Evolutionary conservation across 495 filamentous ascomycete species (phyloP).

Genomic region (Podospora anserina): DNA sequence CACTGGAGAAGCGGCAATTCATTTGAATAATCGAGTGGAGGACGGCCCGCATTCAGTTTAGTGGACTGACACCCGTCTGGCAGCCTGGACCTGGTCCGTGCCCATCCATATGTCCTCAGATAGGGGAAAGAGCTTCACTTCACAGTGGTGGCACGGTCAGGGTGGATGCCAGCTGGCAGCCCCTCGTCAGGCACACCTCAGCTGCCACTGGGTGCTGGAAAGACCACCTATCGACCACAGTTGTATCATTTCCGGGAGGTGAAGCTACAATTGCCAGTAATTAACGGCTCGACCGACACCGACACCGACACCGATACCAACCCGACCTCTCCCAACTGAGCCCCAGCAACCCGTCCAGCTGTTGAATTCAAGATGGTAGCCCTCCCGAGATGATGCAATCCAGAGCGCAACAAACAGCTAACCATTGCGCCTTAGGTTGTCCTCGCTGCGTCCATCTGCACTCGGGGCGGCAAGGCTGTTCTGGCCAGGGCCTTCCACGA

Average conservation of each 20-base stretch:
- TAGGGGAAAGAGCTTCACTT: not conserved
- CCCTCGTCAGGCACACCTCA: slow-evolving; percentile 18
- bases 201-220: slow-evolving; percentile 14
- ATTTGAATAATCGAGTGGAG: not conserved
- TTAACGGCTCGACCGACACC: not conserved
- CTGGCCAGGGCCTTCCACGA: slow-evolving; percentile 95
- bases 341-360: not conserved
- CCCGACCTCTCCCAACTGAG: slow-evolving; percentile 20
- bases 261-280: slow-evolving; percentile 1
- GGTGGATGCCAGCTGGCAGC: slow-evolving; percentile 27
- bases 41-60: slow-evolving; percentile 3
- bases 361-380: slow-evolving; percentile 28
- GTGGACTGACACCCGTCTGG: not conserved
- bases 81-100: not conserved
- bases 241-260: slow-evolving; percentile 22
- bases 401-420: slow-evolving; percentile 11
- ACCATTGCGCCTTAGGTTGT: slow-evolving; percentile 60
- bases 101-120: not conserved
- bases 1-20: not conserved
- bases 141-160: not conserved
- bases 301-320: not conserved
- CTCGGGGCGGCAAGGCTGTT: slow-evolving; percentile 94
- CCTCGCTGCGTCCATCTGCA: slow-evolving; percentile 98
- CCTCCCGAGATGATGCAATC: not conserved
- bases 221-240: slow-evolving; percentile 31